These are phyloP conservation scores for Arxiozyma telluris DNA, from an alignment of 1,139 yeast species.

Conservation along the genomic window DNA sequence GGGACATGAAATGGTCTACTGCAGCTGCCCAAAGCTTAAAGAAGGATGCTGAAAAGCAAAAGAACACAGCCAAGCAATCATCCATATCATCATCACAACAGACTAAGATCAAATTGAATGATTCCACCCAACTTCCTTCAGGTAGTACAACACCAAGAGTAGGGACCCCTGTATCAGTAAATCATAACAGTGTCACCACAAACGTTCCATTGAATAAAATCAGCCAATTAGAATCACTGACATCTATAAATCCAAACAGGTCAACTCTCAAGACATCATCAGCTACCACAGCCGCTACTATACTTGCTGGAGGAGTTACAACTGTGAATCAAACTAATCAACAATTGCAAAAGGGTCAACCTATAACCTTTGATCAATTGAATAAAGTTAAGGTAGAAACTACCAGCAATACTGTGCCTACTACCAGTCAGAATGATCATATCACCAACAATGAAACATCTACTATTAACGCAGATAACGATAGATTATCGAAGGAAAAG, in stretches of 20 bases:
- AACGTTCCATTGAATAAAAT: not conserved
- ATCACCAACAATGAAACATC: not conserved
- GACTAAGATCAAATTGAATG: not conserved
- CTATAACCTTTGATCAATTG: slow-evolving; percentile 2
- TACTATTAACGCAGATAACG: not conserved
- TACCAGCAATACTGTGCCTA: not conserved
- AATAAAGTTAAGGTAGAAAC: not conserved
- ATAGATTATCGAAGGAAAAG: not conserved
- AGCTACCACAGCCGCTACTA: slow-evolving; percentile 17
- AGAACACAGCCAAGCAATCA: not conserved
- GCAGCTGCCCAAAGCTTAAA: slow-evolving; percentile 44
- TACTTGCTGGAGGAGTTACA: slow-evolving; percentile 24
- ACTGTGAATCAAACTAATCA: slow-evolving; percentile 21
- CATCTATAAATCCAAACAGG: not conserved
- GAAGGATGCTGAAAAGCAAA: slow-evolving; percentile 16
- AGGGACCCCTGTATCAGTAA: slow-evolving; percentile 12
- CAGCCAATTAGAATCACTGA: slow-evolving; percentile 2
- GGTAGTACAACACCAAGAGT: slow-evolving; percentile 15
- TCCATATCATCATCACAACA: not conserved
- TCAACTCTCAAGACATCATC: slow-evolving; percentile 8
- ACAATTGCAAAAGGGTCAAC: slow-evolving; percentile 13
- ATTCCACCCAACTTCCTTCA: slow-evolving; percentile 9
- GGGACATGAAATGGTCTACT: slow-evolving; percentile 63
- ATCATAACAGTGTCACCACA: not conserved
- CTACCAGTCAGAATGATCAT: not conserved